A percentile compares a stretch with the other conserved stretches of the same genome.
phyloP scores from a whole-genome alignment of 2,329 filamentous ascomycete species.

The Arachnomyces sp. region DNA sequence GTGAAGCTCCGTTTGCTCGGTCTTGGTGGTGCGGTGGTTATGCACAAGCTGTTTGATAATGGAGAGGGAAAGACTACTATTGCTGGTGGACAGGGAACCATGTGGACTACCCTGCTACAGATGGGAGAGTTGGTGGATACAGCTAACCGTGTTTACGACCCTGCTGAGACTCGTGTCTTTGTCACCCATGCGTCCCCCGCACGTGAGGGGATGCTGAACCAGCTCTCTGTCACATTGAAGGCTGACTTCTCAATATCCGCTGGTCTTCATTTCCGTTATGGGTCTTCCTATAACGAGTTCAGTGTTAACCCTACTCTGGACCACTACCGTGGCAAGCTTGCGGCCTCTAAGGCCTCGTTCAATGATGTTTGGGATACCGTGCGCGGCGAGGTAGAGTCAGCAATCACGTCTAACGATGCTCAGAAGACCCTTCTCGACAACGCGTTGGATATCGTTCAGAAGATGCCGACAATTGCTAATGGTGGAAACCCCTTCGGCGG shows the following conservation, averaged over 20 bases:
- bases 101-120: conserved; percentile 98
- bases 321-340: conserved; percentile 96
- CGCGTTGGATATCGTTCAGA: conserved; percentile 86
- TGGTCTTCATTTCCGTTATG: conserved; percentile 95
- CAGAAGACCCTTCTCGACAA: conserved; percentile 89
- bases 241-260: conserved; percentile 97
- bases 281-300: conserved; percentile 99
- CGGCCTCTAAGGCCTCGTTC: conserved; percentile 95
- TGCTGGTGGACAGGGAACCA: conserved; percentile 93
- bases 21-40: conserved; percentile 90
- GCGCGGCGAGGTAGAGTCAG: conserved; percentile 88
- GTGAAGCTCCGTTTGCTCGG: conserved; percentile 92
- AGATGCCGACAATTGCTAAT: conserved; percentile 92
- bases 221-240: conserved; percentile 93
- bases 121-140: conserved; percentile 98
- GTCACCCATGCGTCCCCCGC: conserved; percentile 95
- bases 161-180: conserved; percentile 92
- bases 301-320: conserved; percentile 97
- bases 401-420: conserved; percentile 84
- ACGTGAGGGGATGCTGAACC: conserved; percentile 91
- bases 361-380: conserved; percentile 99
- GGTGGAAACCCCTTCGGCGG: conserved; percentile 96
- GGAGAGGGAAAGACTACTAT: conserved; percentile 97
- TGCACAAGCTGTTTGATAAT: conserved; percentile 99
- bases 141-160: conserved; percentile 95